These are phyloP conservation scores for Leccinum boreale DNA, from an alignment of 768 basidiomycete species.

Conservation along the genomic window DNA sequence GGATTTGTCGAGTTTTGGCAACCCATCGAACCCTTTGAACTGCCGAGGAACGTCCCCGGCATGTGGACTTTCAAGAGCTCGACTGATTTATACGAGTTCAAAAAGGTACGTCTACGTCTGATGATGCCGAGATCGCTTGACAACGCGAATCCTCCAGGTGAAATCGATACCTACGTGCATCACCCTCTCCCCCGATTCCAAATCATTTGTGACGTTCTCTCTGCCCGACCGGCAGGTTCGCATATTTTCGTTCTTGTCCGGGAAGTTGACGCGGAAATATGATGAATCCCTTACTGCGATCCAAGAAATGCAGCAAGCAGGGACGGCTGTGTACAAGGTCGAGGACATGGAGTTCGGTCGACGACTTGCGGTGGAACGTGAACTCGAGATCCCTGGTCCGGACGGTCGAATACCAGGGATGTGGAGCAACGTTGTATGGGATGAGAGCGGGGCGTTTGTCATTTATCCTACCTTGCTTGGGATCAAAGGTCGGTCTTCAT, in stretches of 20 bases:
- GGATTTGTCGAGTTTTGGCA: constrained; percentile 98
- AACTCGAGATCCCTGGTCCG: constrained; percentile 78
- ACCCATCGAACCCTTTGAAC: constrained; percentile 82
- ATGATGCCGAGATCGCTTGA: background rate
- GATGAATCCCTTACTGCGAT: constrained; percentile 92
- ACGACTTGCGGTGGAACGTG: constrained; percentile 87
- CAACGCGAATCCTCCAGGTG: constrained; percentile 45
- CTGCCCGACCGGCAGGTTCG: constrained; percentile 92
- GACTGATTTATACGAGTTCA: constrained; percentile 96
- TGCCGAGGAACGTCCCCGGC: constrained; percentile 72
- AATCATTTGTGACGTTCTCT: constrained; percentile 90
- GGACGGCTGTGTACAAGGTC: constrained; percentile 85
- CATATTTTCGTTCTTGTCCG: constrained; percentile 86
- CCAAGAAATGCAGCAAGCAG: constrained; percentile 99
- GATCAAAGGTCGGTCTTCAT: constrained; percentile 71
- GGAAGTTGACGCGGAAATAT: constrained; percentile 88
- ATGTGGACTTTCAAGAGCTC: constrained; percentile 89
- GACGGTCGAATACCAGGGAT: constrained; percentile 70
- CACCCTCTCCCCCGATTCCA: constrained; percentile 84
- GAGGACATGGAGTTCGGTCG: constrained; percentile 99
- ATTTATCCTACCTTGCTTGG: constrained; percentile 92
- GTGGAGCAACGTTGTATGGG: constrained; percentile 94
- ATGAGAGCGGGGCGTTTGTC: constrained; percentile 93
- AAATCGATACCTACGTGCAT: constrained; percentile 91
- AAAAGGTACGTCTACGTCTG: constrained; percentile 61